Percentiles rank a stretch among this genome's conserved stretches.
These are phyloP conservation scores for Penicillium sp. DNA, from an alignment of 2,329 filamentous ascomycete genomes.

Conservation along the genomic window DNA sequence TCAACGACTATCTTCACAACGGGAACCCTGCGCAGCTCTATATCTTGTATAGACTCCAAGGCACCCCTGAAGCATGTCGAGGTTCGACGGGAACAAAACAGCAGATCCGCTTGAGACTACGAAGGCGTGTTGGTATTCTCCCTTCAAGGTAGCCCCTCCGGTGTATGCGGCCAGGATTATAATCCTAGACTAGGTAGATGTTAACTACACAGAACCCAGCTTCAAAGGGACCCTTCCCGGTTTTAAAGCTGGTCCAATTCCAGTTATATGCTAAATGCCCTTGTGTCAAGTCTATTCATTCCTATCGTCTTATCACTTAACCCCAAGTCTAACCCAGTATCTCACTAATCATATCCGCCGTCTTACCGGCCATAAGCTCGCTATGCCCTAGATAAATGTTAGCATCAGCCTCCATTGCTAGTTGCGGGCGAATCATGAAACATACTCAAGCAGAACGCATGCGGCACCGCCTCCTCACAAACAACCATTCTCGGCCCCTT, in stretches of 20 bases:
- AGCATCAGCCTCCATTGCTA: not conserved
- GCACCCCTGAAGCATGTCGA: too few relatives aligned
- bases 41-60: not conserved
- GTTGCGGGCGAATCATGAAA: conserved; percentile 18
- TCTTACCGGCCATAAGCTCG: conserved; percentile 57
- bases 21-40: not conserved
- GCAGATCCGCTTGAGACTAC: not conserved
- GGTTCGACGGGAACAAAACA: not conserved
- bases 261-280: too few relatives aligned
- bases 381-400: conserved; percentile 37
- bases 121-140: not conserved
- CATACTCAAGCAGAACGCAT: conserved; percentile 64
- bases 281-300: too few relatives aligned
- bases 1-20: not conserved
- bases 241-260: not conserved
- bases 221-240: not conserved
- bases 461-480: conserved; percentile 59
- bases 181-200: not conserved
- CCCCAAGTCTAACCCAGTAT: not conserved
- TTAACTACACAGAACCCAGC: not conserved
- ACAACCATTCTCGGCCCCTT: conserved; percentile 59
- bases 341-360: conserved; percentile 53
- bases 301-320: too few relatives aligned
- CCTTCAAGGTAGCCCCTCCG: not conserved
- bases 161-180: not conserved